A percentile compares a stretch with the other conserved stretches of the same genome.
Evolutionary conservation across 2,329 filamentous ascomycete species (phyloP).

Genomic region (Cryphonectria japonica): DNA sequence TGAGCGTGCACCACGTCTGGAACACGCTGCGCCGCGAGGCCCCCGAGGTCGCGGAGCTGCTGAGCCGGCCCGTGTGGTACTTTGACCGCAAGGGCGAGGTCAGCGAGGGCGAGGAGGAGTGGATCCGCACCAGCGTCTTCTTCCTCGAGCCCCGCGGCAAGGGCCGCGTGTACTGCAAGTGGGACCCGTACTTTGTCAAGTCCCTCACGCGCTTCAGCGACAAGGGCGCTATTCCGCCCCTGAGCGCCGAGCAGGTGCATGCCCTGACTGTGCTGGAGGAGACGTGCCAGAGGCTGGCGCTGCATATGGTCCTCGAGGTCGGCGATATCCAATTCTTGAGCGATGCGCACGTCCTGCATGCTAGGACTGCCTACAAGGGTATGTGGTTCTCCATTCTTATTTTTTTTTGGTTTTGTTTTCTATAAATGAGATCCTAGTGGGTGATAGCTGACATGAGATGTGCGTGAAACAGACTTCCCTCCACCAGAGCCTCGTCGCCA

Average conservation of each 20-base stretch:
- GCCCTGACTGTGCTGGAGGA: slow-evolving; percentile 74
- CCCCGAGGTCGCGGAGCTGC: slow-evolving; percentile 75
- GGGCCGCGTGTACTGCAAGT: slow-evolving; percentile 78
- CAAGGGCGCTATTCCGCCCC: slow-evolving; percentile 62
- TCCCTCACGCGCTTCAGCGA: slow-evolving; percentile 77
- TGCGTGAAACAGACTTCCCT: slow-evolving; percentile 48
- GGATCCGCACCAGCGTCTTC: slow-evolving; percentile 72
- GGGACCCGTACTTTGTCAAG: slow-evolving; percentile 86
- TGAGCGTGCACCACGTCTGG: slow-evolving; percentile 79
- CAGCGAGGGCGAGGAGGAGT: slow-evolving; percentile 73
- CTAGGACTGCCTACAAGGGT: slow-evolving; percentile 76
- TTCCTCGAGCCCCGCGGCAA: slow-evolving; percentile 73
- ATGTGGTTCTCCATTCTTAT: slow-evolving; percentile 41
- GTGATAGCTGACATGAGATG: background rate
- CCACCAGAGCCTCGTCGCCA: slow-evolving; percentile 74
- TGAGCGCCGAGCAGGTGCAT: slow-evolving; percentile 70
- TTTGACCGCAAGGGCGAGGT: slow-evolving; percentile 90
- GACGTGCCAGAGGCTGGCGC: slow-evolving; percentile 70
- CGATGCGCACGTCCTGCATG: slow-evolving; percentile 81
- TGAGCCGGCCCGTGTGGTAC: slow-evolving; percentile 84
- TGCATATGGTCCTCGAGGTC: slow-evolving; percentile 86
- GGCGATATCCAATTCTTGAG: slow-evolving; percentile 88
- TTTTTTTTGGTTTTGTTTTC: background rate
- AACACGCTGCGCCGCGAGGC: slow-evolving; percentile 76
- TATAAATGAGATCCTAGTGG: slow-evolving; percentile 29